phyloP scores from a whole-genome alignment of 208 protist genomes.

The Wallacemonas collosoma region DNA sequence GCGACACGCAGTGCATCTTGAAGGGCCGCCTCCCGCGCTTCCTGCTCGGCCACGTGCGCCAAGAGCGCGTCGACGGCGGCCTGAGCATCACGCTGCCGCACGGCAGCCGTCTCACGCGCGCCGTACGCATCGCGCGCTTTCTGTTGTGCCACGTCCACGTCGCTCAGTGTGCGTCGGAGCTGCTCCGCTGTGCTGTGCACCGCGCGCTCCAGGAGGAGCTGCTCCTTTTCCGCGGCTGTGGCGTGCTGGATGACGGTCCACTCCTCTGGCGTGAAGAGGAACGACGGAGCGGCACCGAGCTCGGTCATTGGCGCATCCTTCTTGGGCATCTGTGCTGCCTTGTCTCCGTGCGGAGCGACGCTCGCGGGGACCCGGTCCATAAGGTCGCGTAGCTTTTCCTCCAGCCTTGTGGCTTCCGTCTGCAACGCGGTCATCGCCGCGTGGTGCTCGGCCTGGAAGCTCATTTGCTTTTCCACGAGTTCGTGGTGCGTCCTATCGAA shows the following conservation, averaged over 20 bases:
- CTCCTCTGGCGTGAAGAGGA: slow-evolving; percentile 15
- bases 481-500: slow-evolving; percentile 28
- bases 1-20: slow-evolving; percentile 1
- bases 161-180: slow-evolving; percentile 17
- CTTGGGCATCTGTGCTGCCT: neutral
- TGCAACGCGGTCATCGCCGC: slow-evolving; percentile 22
- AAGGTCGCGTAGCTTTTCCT: slow-evolving; percentile 15
- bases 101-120: neutral
- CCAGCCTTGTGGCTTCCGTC: slow-evolving; percentile 11
- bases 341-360: neutral
- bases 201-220: neutral
- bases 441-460: slow-evolving; percentile 25
- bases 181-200: neutral
- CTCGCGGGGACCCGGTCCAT: neutral
- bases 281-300: neutral
- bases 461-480: slow-evolving; percentile 28
- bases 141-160: neutral
- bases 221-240: slow-evolving; percentile 11
- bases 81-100: slow-evolving; percentile 2
- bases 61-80: slow-evolving; percentile 1
- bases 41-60: neutral
- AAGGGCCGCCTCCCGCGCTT: slow-evolving; percentile 8
- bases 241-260: slow-evolving; percentile 9
- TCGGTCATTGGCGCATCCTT: slow-evolving; percentile 9
- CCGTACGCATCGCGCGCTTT: neutral